Percentiles rank a stretch among this genome's conserved stretches.
phyloP scores from a whole-genome alignment of 306 rosid species.

The Medicago truncatula region DNA sequence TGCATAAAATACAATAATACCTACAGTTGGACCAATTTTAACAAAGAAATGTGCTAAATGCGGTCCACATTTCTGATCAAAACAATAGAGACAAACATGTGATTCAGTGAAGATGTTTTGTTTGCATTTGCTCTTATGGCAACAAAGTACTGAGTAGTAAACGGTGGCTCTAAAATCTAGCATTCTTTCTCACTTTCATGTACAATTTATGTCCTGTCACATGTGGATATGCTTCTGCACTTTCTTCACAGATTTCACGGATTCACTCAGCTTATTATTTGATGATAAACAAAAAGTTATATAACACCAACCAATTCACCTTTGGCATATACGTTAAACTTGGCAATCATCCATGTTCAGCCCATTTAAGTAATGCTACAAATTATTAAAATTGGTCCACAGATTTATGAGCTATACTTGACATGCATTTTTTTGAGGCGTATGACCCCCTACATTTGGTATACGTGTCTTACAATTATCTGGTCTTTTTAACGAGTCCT shows the following conservation, averaged over 20 bases:
- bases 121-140: constrained; percentile 40
- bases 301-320: not conserved
- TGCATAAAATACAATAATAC: not conserved
- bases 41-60: not conserved
- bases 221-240: constrained; percentile 24
- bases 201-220: constrained; percentile 30
- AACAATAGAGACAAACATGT: constrained; percentile 42
- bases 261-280: not conserved
- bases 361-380: constrained; percentile 11
- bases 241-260: constrained; percentile 51
- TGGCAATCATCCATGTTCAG: constrained; percentile 14
- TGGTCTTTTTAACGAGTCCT: too few relatives aligned
- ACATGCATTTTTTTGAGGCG: not conserved
- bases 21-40: not conserved
- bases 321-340: constrained; percentile 39
- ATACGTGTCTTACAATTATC: too few relatives aligned
- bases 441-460: not conserved
- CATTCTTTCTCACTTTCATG: constrained; percentile 40
- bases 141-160: constrained; percentile 18
- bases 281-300: not conserved
- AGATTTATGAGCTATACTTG: not conserved
- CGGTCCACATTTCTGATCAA: constrained; percentile 36
- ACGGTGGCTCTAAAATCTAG: constrained; percentile 45
- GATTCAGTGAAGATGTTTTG: constrained; percentile 37
- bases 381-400: not conserved